These are phyloP conservation scores for Magnolia officinalis DNA, from an alignment of 164 flowering plant species.

Conservation along the genomic window DNA sequence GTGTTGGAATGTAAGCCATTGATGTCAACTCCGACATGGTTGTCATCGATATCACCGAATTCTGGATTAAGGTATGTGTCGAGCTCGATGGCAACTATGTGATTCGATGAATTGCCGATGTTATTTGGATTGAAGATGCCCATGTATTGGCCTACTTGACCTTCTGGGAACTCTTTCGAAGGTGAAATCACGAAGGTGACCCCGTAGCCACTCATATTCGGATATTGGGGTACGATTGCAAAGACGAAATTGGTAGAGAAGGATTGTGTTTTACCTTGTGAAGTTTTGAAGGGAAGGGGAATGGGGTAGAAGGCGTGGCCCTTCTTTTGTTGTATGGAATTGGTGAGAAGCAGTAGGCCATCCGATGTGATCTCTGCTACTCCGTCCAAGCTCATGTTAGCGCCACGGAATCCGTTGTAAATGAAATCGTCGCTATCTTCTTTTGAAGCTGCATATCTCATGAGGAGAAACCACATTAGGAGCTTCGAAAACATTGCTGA, in stretches of 20 bases:
- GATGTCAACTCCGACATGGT: background rate
- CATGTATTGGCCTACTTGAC: background rate
- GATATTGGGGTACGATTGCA: background rate
- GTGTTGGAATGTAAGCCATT: background rate
- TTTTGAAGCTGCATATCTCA: background rate
- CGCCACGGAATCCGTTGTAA: constrained; percentile 8
- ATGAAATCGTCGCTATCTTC: background rate
- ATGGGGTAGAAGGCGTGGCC: background rate
- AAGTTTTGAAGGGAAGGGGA: background rate
- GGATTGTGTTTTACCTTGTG: background rate
- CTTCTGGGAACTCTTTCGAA: background rate
- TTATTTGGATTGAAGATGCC: constrained; percentile 1
- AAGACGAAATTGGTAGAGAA: constrained; percentile 2
- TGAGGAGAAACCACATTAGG: background rate
- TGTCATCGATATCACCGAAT: background rate
- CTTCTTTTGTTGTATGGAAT: background rate
- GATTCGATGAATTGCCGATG: background rate
- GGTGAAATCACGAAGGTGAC: constrained; percentile 4
- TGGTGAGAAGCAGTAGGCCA: constrained; percentile 19
- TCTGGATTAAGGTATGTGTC: background rate
- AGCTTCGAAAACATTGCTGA: background rate
- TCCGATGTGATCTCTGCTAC: constrained; percentile 16
- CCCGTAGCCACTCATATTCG: background rate
- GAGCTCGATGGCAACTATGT: constrained; percentile 1
- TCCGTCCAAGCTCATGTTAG: constrained; percentile 24